Conservation (phyloP, 2,329 filamentous ascomycete species). For the Xylariaceae sp. region DNA sequence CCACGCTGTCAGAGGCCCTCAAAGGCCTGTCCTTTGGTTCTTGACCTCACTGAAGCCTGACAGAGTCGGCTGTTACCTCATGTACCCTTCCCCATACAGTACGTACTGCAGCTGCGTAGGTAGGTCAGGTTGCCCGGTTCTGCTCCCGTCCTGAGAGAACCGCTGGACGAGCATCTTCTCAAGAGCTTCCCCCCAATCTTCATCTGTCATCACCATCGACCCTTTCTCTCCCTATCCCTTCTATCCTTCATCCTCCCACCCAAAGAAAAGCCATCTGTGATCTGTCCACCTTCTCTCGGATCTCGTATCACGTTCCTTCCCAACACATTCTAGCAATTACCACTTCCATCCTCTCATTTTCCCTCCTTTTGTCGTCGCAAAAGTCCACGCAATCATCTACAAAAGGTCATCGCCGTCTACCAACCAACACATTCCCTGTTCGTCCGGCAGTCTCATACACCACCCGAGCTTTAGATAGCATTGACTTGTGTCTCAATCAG, state of each 20-base stretch:
- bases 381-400: conserved; percentile 28
- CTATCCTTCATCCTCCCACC: conserved; percentile 18
- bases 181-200: conserved; percentile 16
- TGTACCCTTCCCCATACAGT: neutral
- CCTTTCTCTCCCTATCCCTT: conserved; percentile 12
- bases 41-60: conserved; percentile 1
- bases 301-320: conserved; percentile 28
- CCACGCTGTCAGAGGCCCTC: too few species aligned
- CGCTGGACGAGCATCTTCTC: conserved; percentile 14
- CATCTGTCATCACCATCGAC: conserved; percentile 18
- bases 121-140: conserved; percentile 12
- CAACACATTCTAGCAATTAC: conserved; percentile 25
- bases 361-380: conserved; percentile 36
- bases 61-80: neutral
- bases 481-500: conserved; percentile 16
- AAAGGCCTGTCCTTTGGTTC: neutral
- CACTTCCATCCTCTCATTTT: conserved; percentile 41
- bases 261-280: conserved; percentile 5
- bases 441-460: conserved; percentile 2
- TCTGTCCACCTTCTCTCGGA: conserved; percentile 22
- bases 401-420: conserved; percentile 4
- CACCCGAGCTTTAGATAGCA: conserved; percentile 14
- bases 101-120: conserved; percentile 4
- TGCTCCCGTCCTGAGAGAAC: too few species aligned
- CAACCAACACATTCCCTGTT: conserved; percentile 3